Evolutionary conservation across 2,329 filamentous ascomycete genomes (phyloP).

Genomic region (Fusarium proliferatum): DNA sequence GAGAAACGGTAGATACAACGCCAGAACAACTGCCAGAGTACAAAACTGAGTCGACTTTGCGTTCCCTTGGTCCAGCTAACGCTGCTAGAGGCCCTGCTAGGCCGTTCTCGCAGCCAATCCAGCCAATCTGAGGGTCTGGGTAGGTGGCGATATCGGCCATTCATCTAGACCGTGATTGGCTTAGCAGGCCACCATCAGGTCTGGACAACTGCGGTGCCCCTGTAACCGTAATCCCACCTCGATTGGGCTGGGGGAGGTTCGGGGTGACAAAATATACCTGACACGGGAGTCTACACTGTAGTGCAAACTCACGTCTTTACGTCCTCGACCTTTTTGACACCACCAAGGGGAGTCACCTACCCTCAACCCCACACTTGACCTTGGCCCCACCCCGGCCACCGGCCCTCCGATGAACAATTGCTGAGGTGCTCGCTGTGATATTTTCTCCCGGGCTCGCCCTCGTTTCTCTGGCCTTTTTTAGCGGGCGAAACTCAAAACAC

Average conservation of each 20-base stretch:
- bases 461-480: background rate
- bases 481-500: background rate
- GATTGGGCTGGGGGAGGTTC: background rate
- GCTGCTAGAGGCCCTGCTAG: background rate
- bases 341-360: background rate
- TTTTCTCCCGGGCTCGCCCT: background rate
- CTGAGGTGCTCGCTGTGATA: background rate
- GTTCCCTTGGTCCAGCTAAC: background rate
- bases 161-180: background rate
- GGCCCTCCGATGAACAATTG: background rate
- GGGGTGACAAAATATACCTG: background rate
- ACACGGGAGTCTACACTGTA: accelerated
- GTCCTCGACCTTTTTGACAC: background rate
- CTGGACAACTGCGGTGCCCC: background rate
- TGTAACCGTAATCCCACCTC: background rate
- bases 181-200: background rate
- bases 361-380: background rate
- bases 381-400: background rate
- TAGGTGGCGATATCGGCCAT: background rate
- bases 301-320: accelerated
- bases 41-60: background rate
- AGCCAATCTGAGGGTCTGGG: background rate
- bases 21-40: background rate
- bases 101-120: background rate
- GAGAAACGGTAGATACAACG: background rate